Percentiles rank a stretch among this genome's conserved stretches.
Evolutionary conservation across 139 green algal species (phyloP).

Genomic region (Astrephomene gubernaculifera): DNA sequence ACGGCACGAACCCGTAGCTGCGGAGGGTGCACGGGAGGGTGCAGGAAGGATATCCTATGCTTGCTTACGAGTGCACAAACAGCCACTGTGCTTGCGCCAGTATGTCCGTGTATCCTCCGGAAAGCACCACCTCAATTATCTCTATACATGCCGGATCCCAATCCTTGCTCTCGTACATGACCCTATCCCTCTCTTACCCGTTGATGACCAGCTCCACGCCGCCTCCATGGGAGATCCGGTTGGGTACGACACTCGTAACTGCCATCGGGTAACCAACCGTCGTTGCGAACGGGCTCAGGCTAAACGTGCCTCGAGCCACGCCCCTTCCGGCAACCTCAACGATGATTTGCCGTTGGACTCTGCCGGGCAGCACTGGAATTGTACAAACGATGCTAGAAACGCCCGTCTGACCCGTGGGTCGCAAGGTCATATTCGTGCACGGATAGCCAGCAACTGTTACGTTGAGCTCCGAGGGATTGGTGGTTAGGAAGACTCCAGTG

Average conservation of each 20-base stretch:
- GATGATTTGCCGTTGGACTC: not conserved
- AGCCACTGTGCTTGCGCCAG: no score
- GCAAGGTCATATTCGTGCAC: not conserved
- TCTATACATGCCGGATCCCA: no score
- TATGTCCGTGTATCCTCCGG: no score
- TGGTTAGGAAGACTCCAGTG: not conserved
- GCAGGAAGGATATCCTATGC: no score
- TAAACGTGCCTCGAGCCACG: not conserved
- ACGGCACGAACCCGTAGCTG: no score
- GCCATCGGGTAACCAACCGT: not conserved
- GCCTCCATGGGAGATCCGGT: not conserved
- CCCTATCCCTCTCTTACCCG: not conserved
- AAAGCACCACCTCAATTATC: no score
- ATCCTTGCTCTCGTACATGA: not conserved
- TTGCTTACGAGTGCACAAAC: no score
- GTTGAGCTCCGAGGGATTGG: not conserved
- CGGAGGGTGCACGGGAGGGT: no score
- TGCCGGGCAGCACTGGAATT: not conserved
- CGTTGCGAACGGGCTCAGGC: not conserved
- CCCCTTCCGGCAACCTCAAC: slow-evolving; percentile 30
- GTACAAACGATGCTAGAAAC: not conserved
- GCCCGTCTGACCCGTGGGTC: not conserved
- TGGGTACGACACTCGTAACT: slow-evolving; percentile 46
- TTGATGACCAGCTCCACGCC: not conserved
- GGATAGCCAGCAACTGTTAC: not conserved